Conservation (phyloP, 2,329 filamentous ascomycete species). For the Pseudogymnoascus sp. region DNA sequence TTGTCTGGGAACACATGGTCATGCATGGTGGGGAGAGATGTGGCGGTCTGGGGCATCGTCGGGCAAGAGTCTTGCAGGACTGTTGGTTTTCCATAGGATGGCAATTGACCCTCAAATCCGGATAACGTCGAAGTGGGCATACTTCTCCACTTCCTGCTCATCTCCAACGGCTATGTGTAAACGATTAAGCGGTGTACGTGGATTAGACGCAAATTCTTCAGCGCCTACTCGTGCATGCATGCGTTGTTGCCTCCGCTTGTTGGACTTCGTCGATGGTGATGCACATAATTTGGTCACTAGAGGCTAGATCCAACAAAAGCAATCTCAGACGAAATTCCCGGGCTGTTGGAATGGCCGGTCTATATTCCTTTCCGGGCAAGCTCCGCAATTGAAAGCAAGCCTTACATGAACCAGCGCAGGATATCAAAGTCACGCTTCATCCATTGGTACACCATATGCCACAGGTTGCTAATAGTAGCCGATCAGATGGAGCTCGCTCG, state of each 20-base stretch:
- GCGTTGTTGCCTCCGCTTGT: background rate
- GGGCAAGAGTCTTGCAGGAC: conserved; percentile 1
- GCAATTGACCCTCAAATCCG: conserved; percentile 6
- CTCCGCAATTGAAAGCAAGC: background rate
- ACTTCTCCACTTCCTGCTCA: background rate
- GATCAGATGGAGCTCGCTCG: background rate
- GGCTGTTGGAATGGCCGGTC: conserved; percentile 7
- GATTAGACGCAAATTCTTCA: conserved; percentile 6
- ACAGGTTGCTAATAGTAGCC: background rate
- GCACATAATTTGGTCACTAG: background rate
- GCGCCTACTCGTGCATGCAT: conserved; percentile 2
- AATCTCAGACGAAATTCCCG: background rate
- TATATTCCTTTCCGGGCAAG: conserved; percentile 2
- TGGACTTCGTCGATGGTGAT: background rate
- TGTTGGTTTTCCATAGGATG: conserved; percentile 8
- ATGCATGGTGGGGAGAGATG: conserved; percentile 5
- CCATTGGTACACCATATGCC: background rate
- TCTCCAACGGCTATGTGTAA: background rate
- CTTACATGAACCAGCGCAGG: background rate
- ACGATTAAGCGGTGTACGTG: background rate
- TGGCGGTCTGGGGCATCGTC: conserved; percentile 6
- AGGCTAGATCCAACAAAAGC: conserved; percentile 9
- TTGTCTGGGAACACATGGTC: conserved; percentile 4
- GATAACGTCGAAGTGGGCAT: background rate
- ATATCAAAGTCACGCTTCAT: background rate